Evolutionary conservation across 2,329 filamentous ascomycete species (phyloP), one percentile per base, ranked within the genome.

Genomic region (Fusarium tanahbumbuense): DNA sequence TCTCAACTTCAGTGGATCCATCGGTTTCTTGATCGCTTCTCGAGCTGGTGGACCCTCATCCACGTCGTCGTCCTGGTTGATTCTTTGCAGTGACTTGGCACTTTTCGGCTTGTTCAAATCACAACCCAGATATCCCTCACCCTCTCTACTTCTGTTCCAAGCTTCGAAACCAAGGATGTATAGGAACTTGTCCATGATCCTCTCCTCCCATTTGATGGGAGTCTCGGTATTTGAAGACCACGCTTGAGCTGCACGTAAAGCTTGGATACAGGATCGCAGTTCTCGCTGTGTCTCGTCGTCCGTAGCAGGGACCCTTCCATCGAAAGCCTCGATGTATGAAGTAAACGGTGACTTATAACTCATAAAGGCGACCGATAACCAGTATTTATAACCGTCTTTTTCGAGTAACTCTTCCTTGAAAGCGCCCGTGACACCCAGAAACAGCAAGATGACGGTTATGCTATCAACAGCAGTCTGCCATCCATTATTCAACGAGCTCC

Each of bases 131-230:
- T 65, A 65, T 0, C 42, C 32, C 0, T 13, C 12, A 0, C 60
- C 62, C 3, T 65, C 41, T 45, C 60, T 53, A 11, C 34, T 42
- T 0, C 54, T 42, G 9, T 65, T 65, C 62, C 60, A 65, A 0
- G 53, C 47, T n/a, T 65, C 62, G 1, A 65, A 65, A 0, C 62
- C 62, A 1, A 65, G 5, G 0, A 65, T 28, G n/a, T 60, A 65
- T 0, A 66, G 2, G 0, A 66, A 25, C 1, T 2, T 28, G 5
- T 65, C 25, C 23, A 40, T 25, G 1, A 65, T 60, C 1, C 13
- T 2, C 16, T 44, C 41, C 20, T 53, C 25, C 60, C 60, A 65
- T 3, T 60, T 5, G 1, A 65, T 44, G 0, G 41, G 8, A 3
- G 11, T 34, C 0, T 8, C 34, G 18, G 9, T 12, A 0, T 13